Evolutionary conservation across 169 alveolate species (phyloP), one percentile per base, ranked within the genome.

Genomic region (Plasmodium gaboni): DNA sequence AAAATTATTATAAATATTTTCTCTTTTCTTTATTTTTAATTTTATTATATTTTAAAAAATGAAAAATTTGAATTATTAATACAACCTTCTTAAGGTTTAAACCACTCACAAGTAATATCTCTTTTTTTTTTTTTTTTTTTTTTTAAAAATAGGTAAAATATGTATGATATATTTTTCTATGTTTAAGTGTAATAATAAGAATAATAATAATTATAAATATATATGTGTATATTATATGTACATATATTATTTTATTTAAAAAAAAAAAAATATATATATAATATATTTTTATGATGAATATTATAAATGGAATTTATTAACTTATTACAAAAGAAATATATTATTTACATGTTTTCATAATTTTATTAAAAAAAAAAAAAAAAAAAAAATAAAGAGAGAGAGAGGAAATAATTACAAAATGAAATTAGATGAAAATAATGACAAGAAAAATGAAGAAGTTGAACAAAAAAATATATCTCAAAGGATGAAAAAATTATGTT

Each of bases 401-500:
- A 32, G 8, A 32, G 42, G 42, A 32, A 32, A 32, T 15, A 19
- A 59, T 44, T 57, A 50, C 89, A 76, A 76, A 76, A 76, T 76
- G 89, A 76, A 76, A 76, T 48, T 76, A 51, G 76, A 63, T 28
- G 55, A 50, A 63, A 76, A 64, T 51, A 59, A 76, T 76, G 60
- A 65, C 8, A 46, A 26, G 32, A 38, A 19, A 76, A 48, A 76
- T 50, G 78, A 64, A 38, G 50, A 76, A 64, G 32, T 59, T 61
- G 78, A 76, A 64, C 44, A 64, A 57, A 83, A 83, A 57, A 83
- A 68, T 51, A 60, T 83, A 38, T 83, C 91, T 5, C 91, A 83
- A 46, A 44, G 85, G 73, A 83, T 83, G 91, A 83, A 83, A 83
- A 83, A 69, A 83, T 59, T 83, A 32, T 48, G 51, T 48, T 55